These are phyloP conservation scores for Vitis rupestris DNA, from an alignment of 164 flowering plant species.

Conservation along the genomic window DNA sequence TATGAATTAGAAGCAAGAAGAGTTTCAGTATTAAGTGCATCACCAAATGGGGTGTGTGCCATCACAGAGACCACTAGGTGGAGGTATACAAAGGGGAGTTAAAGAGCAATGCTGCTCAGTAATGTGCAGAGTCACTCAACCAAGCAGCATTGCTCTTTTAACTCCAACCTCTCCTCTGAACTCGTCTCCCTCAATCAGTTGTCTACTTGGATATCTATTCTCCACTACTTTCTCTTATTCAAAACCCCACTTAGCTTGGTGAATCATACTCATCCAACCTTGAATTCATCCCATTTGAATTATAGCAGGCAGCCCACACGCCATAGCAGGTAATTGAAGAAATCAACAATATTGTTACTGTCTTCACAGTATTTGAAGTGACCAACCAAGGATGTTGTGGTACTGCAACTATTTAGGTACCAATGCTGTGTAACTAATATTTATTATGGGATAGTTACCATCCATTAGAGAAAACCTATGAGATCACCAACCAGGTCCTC, in stretches of 20 bases:
- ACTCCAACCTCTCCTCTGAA: conserved; percentile 35
- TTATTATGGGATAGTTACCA: conserved; percentile 65
- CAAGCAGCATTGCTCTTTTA: conserved; percentile 36
- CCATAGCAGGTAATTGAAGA: no score
- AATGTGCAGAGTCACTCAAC: conserved; percentile 30
- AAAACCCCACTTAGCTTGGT: conserved; percentile 39
- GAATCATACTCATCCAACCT: neutral
- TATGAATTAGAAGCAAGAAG: conserved; percentile 50
- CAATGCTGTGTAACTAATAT: conserved; percentile 40
- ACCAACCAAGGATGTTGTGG: conserved; percentile 40
- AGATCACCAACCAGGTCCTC: conserved; percentile 11
- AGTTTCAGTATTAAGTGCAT: conserved; percentile 32
- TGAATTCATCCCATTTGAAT: no score
- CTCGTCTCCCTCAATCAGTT: conserved; percentile 23
- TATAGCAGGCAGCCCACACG: no score
- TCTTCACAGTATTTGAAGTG: conserved; percentile 30
- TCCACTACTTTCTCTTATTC: conserved; percentile 31
- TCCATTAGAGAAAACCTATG: conserved; percentile 38
- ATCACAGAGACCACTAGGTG: conserved; percentile 36
- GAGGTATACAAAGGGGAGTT: conserved; percentile 30
- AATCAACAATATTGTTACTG: no score
- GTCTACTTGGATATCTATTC: conserved; percentile 42
- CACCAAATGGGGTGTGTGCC: conserved; percentile 61
- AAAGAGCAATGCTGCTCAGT: no score
- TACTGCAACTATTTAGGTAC: conserved; percentile 36